phyloP scores from a whole-genome alignment of 2,329 filamentous ascomycete genomes.

The Thelonectria discophora region DNA sequence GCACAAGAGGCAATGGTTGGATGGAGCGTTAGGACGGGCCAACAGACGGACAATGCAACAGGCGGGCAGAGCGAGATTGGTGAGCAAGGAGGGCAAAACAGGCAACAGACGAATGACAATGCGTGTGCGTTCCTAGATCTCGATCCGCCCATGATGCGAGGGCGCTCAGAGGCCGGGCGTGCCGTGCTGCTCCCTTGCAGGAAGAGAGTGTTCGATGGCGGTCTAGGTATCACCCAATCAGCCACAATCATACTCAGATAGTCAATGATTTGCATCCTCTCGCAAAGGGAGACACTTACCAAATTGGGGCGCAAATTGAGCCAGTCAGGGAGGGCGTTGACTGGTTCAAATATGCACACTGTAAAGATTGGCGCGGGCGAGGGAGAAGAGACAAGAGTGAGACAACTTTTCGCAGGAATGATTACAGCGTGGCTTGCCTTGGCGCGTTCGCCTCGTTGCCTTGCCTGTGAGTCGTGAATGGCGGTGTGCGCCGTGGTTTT shows the following conservation, averaged over 20 bases:
- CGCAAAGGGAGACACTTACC: not conserved
- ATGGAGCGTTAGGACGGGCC: too few relatives aligned
- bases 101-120: too few relatives aligned
- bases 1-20: too few relatives aligned
- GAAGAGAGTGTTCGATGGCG: not conserved
- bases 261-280: not conserved
- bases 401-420: not conserved
- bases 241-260: not conserved
- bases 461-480: not conserved
- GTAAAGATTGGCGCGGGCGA: not conserved
- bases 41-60: too few relatives aligned
- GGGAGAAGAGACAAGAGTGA: not conserved
- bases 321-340: not conserved
- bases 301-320: too few relatives aligned
- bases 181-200: not conserved
- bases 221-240: not conserved
- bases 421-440: not conserved
- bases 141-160: not conserved
- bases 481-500: not conserved
- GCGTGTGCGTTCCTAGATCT: not conserved
- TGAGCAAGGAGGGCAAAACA: too few relatives aligned
- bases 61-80: too few relatives aligned
- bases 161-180: too few relatives aligned
- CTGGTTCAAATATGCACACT: not conserved
- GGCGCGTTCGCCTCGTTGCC: not conserved